Evolutionary conservation across 2,329 filamentous ascomycete species (phyloP), one percentile per base, ranked within the genome.

Genomic region (Fusarium clavum): DNA sequence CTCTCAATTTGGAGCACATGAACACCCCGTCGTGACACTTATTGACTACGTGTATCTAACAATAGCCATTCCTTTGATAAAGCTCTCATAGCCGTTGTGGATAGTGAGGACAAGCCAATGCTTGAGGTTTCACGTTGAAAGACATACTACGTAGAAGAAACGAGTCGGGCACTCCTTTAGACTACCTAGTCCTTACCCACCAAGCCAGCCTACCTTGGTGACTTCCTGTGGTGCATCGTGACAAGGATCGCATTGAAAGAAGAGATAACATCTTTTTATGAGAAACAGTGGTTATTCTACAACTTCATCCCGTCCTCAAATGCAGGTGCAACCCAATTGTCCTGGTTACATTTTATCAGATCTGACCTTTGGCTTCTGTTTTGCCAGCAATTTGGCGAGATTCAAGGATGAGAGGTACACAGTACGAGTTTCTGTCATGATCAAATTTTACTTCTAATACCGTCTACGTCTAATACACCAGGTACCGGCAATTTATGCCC

Each of bases 151-250:
- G 34, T 38, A 38, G 34, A 18, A 44, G 34, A 52, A 30, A 29
- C 67, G 29, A 61, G 45, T 64, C 25, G 51, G 27, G 57, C 55
- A 60, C 64, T 57, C 63, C 45, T 70, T 67, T n/a, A 20, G 20
- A 20, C 20, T 20, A 20, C 20, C 20, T 20, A 18, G 34, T 38
- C 34, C 9, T 38, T 38, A 61, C 64, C 64, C 64, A 69, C 54
- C 61, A 53, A 48, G 38, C 45, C 60, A 38, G 34, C 34, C 18
- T 38, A 38, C 10, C 32, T 11, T 38, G 16, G 34, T 38, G 22
- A 27, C 34, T 40, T 53, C 41, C 32, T 53, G 53, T 63, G 57
- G 56, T 48, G 43, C 58, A 43, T 63, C 57, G 43, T 46, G 48
- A 59, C 56, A 69, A 62, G 68, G 56, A 38, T 66, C 16, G 25